These are phyloP conservation scores for Artemisia annua DNA, from an alignment of 129 eudicot genomes.

Conservation along the genomic window DNA sequence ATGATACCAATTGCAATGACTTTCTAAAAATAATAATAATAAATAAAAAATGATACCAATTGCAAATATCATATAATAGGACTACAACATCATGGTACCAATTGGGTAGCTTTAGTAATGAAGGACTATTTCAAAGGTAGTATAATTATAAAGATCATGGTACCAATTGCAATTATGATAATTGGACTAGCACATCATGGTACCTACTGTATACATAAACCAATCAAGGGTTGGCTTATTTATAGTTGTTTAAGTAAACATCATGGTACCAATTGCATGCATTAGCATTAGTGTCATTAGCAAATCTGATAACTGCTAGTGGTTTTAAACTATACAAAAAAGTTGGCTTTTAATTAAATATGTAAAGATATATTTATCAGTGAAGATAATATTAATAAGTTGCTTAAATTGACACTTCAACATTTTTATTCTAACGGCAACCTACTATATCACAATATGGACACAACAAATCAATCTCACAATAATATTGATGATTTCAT, in stretches of 20 bases:
- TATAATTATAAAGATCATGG: background rate
- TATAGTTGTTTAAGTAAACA: slow-evolving; percentile 4
- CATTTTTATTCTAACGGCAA: too few relatives aligned
- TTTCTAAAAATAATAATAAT: too few relatives aligned
- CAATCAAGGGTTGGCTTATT: background rate
- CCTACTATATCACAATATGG: too few relatives aligned
- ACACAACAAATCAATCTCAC: background rate
- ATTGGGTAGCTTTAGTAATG: background rate
- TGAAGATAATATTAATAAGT: background rate
- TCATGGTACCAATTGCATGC: slow-evolving; percentile 32
- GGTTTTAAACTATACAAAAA: background rate
- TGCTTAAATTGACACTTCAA: too few relatives aligned
- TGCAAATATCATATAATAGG: background rate
- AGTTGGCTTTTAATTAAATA: background rate
- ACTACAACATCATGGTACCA: background rate
- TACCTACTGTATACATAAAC: background rate
- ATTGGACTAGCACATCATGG: background rate
- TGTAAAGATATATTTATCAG: background rate
- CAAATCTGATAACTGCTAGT: background rate
- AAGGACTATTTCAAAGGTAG: too few relatives aligned
- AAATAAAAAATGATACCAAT: background rate
- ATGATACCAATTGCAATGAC: background rate
- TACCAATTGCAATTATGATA: slow-evolving; percentile 5
- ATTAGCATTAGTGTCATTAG: too few relatives aligned
- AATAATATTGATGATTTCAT: too few relatives aligned